phyloP scores from a whole-genome alignment of 2,329 filamentous ascomycete species.

The Cladosporium sp. region DNA sequence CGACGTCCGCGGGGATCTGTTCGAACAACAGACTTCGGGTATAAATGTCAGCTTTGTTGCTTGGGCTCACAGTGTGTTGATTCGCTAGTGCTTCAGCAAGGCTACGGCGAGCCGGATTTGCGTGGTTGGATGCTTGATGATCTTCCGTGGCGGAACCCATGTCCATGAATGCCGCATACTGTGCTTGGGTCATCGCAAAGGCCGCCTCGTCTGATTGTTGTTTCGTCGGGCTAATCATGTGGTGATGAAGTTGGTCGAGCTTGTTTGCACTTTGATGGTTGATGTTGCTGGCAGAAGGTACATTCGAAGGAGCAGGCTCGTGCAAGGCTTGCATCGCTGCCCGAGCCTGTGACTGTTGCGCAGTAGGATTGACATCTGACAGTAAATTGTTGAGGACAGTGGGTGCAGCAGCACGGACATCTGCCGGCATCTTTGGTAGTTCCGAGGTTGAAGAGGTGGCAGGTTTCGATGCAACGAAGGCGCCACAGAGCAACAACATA shows the following conservation, averaged over 20 bases:
- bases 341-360: slow-evolving; percentile 4
- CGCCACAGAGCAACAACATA: slow-evolving; percentile 94
- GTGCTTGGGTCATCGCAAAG: slow-evolving; percentile 78
- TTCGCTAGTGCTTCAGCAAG: slow-evolving; percentile 75
- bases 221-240: slow-evolving; percentile 60
- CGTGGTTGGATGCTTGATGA: slow-evolving; percentile 15
- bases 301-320: slow-evolving; percentile 23
- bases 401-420: slow-evolving; percentile 73
- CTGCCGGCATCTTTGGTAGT: slow-evolving; percentile 74
- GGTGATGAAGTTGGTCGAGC: slow-evolving; percentile 40
- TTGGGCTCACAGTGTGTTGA: slow-evolving; percentile 42
- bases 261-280: slow-evolving; percentile 15
- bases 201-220: slow-evolving; percentile 84
- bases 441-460: slow-evolving; percentile 64
- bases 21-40: slow-evolving; percentile 91
- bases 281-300: slow-evolving; percentile 8
- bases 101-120: slow-evolving; percentile 59
- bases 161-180: slow-evolving; percentile 77
- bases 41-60: slow-evolving; percentile 79
- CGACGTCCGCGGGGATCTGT: slow-evolving; percentile 85
- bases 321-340: slow-evolving; percentile 10
- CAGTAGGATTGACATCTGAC: slow-evolving; percentile 62
- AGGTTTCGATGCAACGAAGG: slow-evolving; percentile 87
- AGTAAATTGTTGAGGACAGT: slow-evolving; percentile 75
- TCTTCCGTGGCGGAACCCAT: slow-evolving; percentile 59